Conservation (phyloP, 139 green algal species). For the Chlorella sorokiniana region DNA sequence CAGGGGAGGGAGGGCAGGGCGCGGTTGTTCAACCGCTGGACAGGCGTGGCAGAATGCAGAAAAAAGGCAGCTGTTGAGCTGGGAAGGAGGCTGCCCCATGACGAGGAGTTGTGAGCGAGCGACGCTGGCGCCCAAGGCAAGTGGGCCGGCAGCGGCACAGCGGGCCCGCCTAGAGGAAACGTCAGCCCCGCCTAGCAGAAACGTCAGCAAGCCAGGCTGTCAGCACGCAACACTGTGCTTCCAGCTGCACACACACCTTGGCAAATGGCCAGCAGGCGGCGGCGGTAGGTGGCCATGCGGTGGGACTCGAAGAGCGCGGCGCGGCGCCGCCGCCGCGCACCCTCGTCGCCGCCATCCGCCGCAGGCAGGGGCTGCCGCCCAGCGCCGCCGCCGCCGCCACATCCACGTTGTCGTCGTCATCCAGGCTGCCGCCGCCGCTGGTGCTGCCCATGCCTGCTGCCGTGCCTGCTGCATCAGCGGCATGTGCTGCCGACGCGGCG, state of each 20-base stretch:
- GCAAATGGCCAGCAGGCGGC: slow-evolving; percentile 36
- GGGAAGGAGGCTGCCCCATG: too few species aligned
- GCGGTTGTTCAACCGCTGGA: background rate
- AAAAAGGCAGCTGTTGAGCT: too few species aligned
- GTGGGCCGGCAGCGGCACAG: too few species aligned
- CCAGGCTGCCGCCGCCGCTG: background rate
- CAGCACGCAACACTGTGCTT: background rate
- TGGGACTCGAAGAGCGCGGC: slow-evolving; percentile 29
- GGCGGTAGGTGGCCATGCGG: slow-evolving; percentile 37
- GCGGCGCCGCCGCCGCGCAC: background rate
- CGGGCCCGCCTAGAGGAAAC: too few species aligned
- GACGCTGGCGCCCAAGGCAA: too few species aligned
- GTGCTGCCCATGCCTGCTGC: background rate
- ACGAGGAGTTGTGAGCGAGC: too few species aligned
- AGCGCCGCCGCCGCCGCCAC: background rate
- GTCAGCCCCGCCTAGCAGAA: background rate
- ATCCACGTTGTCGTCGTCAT: slow-evolving; percentile 12
- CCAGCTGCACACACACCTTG: slow-evolving; percentile 8
- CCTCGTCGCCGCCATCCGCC: background rate
- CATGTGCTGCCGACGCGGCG: background rate
- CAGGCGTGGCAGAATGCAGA: background rate
- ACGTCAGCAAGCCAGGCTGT: background rate
- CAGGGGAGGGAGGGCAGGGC: background rate
- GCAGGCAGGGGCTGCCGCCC: background rate
- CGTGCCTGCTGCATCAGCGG: background rate